Percentiles rank a stretch among this genome's conserved stretches.
Conservation (phyloP, 2,329 filamentous ascomycete species). For the Cladorrhinum sp. region DNA sequence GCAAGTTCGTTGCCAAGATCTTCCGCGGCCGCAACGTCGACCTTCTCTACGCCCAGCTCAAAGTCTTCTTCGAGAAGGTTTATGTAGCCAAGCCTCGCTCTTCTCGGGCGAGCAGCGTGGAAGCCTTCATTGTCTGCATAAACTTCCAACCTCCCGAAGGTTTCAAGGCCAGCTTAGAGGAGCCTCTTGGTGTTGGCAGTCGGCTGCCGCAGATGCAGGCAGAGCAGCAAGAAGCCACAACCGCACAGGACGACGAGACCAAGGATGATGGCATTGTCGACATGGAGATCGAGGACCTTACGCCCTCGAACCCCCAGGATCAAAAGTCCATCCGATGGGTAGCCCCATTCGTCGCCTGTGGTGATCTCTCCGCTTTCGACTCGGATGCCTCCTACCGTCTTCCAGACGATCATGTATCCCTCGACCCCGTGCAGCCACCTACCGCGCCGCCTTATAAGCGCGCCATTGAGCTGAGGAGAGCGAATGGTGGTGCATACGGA, state of each 20-base stretch:
- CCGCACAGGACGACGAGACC: slow-evolving; percentile 43
- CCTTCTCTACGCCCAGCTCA: slow-evolving; percentile 87
- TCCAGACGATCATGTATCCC: slow-evolving; percentile 77
- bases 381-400: slow-evolving; percentile 92
- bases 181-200: slow-evolving; percentile 66
- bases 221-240: slow-evolving; percentile 34
- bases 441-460: slow-evolving; percentile 94
- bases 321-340: slow-evolving; percentile 67
- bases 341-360: slow-evolving; percentile 94
- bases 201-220: slow-evolving; percentile 50
- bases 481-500: slow-evolving; percentile 71
- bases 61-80: slow-evolving; percentile 83
- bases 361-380: slow-evolving; percentile 91
- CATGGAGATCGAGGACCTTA: slow-evolving; percentile 48
- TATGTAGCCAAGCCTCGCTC: slow-evolving; percentile 91
- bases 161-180: slow-evolving; percentile 72
- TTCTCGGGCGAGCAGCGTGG: slow-evolving; percentile 91
- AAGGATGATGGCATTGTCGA: slow-evolving; percentile 44
- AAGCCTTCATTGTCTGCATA: slow-evolving; percentile 89
- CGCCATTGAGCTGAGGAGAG: slow-evolving; percentile 78
- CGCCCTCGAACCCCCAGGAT: slow-evolving; percentile 29
- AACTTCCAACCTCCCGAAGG: slow-evolving; percentile 78
- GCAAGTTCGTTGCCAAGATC: slow-evolving; percentile 97
- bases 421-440: slow-evolving; percentile 91
- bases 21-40: slow-evolving; percentile 96